These are phyloP conservation scores for Salix udensis DNA, from an alignment of 345 rosid genomes.

Conservation along the genomic window DNA sequence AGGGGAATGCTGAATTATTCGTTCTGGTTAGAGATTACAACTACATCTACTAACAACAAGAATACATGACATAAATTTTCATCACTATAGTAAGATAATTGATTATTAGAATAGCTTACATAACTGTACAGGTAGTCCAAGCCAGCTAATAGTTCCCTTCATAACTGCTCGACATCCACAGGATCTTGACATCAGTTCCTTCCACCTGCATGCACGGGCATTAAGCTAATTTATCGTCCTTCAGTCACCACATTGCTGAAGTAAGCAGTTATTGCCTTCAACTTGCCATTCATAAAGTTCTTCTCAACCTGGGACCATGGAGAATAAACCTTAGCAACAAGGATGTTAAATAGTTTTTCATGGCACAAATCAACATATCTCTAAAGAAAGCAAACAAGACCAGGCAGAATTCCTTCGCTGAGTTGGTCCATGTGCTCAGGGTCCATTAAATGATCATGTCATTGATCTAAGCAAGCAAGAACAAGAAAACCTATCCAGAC, in stretches of 20 bases:
- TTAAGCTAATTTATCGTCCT: not conserved
- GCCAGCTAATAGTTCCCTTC: not conserved
- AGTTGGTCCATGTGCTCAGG: not conserved
- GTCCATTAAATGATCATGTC: too few relatives aligned
- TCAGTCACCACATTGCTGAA: slow-evolving; percentile 21
- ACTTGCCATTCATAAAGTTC: slow-evolving; percentile 77
- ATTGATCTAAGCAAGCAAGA: too few relatives aligned
- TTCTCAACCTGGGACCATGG: slow-evolving; percentile 61
- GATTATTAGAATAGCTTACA: not conserved
- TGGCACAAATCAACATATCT: not conserved
- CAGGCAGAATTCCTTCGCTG: not conserved
- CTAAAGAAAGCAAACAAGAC: not conserved
- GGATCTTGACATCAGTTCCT: not conserved
- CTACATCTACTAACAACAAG: not conserved
- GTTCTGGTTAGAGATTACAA: too few relatives aligned
- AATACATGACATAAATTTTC: not conserved
- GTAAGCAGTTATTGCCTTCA: slow-evolving; percentile 91
- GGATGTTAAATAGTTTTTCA: not conserved
- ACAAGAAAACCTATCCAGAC: not conserved
- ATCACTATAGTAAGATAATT: not conserved
- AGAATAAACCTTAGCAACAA: not conserved
- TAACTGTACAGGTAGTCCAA: not conserved
- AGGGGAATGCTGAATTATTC: too few relatives aligned
- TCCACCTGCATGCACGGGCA: not conserved
- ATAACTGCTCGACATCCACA: not conserved